Evolutionary conservation across 1,139 yeast genomes (phyloP).

Genomic region (Hansenula sp.): DNA sequence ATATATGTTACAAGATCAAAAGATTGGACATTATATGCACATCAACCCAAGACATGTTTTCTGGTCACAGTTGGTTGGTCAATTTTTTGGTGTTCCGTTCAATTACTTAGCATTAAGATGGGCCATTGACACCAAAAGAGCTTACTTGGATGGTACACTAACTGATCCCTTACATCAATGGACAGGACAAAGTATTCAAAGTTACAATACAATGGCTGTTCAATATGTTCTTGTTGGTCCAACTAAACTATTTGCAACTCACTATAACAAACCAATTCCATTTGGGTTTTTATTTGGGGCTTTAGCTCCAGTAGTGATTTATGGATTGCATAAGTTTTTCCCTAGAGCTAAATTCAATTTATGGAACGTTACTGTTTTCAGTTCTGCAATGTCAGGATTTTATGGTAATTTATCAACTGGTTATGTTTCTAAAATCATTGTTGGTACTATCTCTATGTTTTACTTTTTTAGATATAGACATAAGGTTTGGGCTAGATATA

Average conservation of each 20-base stretch:
- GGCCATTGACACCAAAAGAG: constrained; percentile 38
- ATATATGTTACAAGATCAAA: constrained; percentile 43
- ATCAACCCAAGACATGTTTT: constrained; percentile 45
- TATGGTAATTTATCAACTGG: constrained; percentile 52
- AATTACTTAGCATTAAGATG: constrained; percentile 44
- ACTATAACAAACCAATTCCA: constrained; percentile 37
- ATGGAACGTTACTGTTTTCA: constrained; percentile 48
- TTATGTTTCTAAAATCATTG: constrained; percentile 40
- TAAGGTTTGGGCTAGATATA: constrained; percentile 38
- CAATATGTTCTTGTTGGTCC: constrained; percentile 51
- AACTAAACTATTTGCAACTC: constrained; percentile 30
- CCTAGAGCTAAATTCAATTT: constrained; percentile 28
- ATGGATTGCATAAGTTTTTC: constrained; percentile 24
- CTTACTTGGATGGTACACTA: constrained; percentile 34
- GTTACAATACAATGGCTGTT: constrained; percentile 43
- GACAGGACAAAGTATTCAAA: constrained; percentile 44
- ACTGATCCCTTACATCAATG: constrained; percentile 47
- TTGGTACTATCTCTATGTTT: constrained; percentile 44
- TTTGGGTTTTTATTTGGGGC: constrained; percentile 42
- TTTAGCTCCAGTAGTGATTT: constrained; percentile 34
- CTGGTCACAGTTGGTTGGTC: constrained; percentile 46
- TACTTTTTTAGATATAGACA: constrained; percentile 37
- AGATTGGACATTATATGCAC: constrained; percentile 45
- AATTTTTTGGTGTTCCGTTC: constrained; percentile 45
- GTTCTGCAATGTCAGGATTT: constrained; percentile 43